These are phyloP conservation scores for Hebeloma cylindrosporum DNA, from an alignment of 768 basidiomycete species.

Conservation along the genomic window DNA sequence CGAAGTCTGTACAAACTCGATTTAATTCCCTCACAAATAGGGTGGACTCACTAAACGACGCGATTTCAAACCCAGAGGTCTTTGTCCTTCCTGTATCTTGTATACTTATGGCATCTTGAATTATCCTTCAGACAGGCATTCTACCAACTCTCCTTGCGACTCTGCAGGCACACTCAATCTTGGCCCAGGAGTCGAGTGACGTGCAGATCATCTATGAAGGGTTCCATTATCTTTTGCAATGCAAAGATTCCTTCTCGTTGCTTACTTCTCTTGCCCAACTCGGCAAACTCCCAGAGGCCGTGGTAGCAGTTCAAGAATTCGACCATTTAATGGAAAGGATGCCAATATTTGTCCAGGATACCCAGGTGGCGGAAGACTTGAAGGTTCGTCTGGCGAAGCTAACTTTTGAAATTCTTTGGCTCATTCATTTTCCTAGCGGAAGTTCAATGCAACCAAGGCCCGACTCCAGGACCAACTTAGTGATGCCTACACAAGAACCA, in stretches of 20 bases:
- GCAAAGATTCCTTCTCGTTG: conserved; percentile 44
- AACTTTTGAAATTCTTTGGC: conserved; percentile 5
- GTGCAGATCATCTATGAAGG: conserved; percentile 49
- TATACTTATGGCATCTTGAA: conserved; percentile 11
- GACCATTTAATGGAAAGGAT: conserved; percentile 44
- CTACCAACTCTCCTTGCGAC: conserved; percentile 55
- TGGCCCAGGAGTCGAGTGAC: conserved; percentile 64
- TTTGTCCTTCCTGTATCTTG: not conserved
- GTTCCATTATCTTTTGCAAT: conserved; percentile 55
- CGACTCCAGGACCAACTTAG: conserved; percentile 70
- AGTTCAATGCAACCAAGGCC: conserved; percentile 53
- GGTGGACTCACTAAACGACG: conserved; percentile 50
- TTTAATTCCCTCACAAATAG: conserved; percentile 49
- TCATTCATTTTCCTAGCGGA: conserved; percentile 44
- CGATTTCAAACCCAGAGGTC: conserved; percentile 64
- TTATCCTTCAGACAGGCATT: conserved; percentile 58
- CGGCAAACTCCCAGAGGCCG: conserved; percentile 68
- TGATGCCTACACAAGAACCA: conserved; percentile 62
- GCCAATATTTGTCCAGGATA: conserved; percentile 51
- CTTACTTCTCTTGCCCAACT: conserved; percentile 47
- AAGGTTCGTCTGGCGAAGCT: conserved; percentile 49
- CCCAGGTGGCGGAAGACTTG: conserved; percentile 54
- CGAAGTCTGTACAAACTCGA: conserved; percentile 64
- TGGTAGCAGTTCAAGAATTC: conserved; percentile 42
- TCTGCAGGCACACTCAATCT: conserved; percentile 57